These are phyloP conservation scores for Hibiscus tridactylites DNA, from an alignment of 345 rosid genomes.

Conservation along the genomic window DNA sequence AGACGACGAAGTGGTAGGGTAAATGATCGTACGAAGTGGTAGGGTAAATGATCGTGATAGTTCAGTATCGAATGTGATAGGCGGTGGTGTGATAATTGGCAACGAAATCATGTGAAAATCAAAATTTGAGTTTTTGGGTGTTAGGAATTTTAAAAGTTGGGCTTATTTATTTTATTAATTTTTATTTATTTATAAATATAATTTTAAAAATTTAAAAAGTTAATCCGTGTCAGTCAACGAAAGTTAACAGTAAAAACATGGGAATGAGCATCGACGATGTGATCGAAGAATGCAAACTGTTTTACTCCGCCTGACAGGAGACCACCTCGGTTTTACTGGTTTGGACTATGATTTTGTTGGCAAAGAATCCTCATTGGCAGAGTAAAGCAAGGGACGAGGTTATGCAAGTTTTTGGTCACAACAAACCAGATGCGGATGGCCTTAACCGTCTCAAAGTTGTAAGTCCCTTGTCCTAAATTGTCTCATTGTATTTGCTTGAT, in stretches of 20 bases:
- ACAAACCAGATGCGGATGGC: conserved; percentile 12
- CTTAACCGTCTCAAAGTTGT: conserved; percentile 20
- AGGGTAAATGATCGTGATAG: no score
- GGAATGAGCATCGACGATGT: conserved; percentile 21
- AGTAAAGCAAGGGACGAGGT: conserved; percentile 27
- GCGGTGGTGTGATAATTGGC: no score
- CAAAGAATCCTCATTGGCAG: conserved; percentile 25
- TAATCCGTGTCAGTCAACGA: no score
- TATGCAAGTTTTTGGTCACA: conserved; percentile 18
- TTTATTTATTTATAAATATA: no score
- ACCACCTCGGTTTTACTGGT: conserved; percentile 22
- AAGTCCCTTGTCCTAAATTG: background rate
- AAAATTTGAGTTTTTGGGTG: no score
- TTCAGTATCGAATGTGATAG: no score
- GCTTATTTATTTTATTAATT: no score
- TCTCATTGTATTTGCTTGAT: background rate
- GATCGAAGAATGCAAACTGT: conserved; percentile 24
- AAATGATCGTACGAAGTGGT: no score
- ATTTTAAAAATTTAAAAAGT: no score
- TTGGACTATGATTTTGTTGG: conserved; percentile 27
- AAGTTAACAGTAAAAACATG: background rate
- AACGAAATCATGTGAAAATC: no score
- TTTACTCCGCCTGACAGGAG: conserved; percentile 33
- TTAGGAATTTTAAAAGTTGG: no score
- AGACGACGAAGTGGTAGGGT: no score